phyloP scores from a whole-genome alignment of 164 flowering plant genomes.

The Litsea cubeba region DNA sequence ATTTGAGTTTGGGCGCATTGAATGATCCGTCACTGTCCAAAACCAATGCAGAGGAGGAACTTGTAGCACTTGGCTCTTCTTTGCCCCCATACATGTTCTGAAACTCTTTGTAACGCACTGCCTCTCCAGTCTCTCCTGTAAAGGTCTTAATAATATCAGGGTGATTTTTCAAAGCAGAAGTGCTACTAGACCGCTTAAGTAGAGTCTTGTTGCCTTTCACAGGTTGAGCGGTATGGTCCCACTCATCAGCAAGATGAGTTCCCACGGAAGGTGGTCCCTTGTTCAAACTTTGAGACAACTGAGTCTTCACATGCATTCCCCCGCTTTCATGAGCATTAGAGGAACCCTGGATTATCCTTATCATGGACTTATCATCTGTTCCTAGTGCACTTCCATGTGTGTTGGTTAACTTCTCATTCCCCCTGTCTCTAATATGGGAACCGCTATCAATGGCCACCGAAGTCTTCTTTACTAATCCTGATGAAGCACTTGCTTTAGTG shows the following conservation, averaged over 20 bases:
- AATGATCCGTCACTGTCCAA: constrained; percentile 16
- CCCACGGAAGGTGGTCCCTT: constrained; percentile 23
- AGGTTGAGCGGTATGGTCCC: constrained; percentile 7
- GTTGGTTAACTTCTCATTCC: constrained; percentile 23
- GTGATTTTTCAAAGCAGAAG: constrained; percentile 23
- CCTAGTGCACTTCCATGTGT: constrained; percentile 21
- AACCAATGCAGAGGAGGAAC: constrained; percentile 15
- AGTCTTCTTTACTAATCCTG: constrained; percentile 22
- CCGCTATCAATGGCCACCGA: constrained; percentile 15
- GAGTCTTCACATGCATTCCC: neutral
- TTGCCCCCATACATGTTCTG: constrained; percentile 37
- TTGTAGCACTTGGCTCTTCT: constrained; percentile 7
- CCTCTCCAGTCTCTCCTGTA: constrained; percentile 8
- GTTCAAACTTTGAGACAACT: constrained; percentile 23
- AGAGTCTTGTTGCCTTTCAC: constrained; percentile 12
- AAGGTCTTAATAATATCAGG: constrained; percentile 12
- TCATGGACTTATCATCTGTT: constrained; percentile 24
- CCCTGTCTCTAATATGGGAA: constrained; percentile 12
- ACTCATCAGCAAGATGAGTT: constrained; percentile 12
- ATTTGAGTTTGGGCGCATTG: constrained; percentile 24
- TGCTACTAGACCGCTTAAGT: constrained; percentile 29
- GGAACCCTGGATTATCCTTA: constrained; percentile 15
- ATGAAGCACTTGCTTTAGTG: constrained; percentile 20
- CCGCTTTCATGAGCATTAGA: constrained; percentile 16
- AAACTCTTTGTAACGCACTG: constrained; percentile 45